Evolutionary conservation across 2,329 filamentous ascomycete species (phyloP).

Genomic region (Trichoderma sp.): DNA sequence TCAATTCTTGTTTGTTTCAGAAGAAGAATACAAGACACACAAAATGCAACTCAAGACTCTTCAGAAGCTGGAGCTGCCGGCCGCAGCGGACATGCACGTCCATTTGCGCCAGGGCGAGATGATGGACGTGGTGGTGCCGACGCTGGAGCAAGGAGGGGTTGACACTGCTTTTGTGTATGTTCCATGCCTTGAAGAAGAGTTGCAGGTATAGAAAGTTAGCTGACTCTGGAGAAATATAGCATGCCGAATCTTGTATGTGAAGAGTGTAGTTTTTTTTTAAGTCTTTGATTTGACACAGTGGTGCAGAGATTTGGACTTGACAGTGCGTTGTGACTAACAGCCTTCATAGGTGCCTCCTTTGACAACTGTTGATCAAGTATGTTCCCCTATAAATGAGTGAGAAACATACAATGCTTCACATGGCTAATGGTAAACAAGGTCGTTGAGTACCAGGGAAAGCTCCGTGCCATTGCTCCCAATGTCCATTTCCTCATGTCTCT

Average conservation of each 20-base stretch:
- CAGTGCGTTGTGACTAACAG: not conserved
- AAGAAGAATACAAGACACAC: not conserved
- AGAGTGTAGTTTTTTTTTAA: not conserved
- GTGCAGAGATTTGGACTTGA: not conserved
- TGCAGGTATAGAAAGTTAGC: slow-evolving; percentile 29
- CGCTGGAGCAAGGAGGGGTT: slow-evolving; percentile 63
- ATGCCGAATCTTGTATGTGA: slow-evolving; percentile 64
- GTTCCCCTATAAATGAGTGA: slow-evolving; percentile 23
- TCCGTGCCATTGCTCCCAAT: slow-evolving; percentile 62
- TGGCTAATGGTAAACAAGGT: slow-evolving; percentile 48
- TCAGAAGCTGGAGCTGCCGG: slow-evolving; percentile 57
- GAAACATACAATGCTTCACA: not conserved
- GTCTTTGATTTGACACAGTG: not conserved
- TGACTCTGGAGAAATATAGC: slow-evolving; percentile 34
- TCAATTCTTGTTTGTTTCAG: not conserved
- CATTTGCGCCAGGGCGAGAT: slow-evolving; percentile 70
- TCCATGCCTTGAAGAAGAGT: slow-evolving; percentile 31
- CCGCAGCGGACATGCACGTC: slow-evolving; percentile 71
- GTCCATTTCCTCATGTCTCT: slow-evolving; percentile 77
- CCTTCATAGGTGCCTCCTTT: slow-evolving; percentile 53
- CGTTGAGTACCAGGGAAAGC: slow-evolving; percentile 65
- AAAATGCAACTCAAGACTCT: slow-evolving; percentile 44
- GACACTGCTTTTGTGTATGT: slow-evolving; percentile 60
- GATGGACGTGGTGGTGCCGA: slow-evolving; percentile 60
- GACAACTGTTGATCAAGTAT: slow-evolving; percentile 54